Evolutionary conservation across 2,329 filamentous ascomycete species (phyloP), one percentile per base, ranked within the genome.

Genomic region (Phialophora verrucosa): DNA sequence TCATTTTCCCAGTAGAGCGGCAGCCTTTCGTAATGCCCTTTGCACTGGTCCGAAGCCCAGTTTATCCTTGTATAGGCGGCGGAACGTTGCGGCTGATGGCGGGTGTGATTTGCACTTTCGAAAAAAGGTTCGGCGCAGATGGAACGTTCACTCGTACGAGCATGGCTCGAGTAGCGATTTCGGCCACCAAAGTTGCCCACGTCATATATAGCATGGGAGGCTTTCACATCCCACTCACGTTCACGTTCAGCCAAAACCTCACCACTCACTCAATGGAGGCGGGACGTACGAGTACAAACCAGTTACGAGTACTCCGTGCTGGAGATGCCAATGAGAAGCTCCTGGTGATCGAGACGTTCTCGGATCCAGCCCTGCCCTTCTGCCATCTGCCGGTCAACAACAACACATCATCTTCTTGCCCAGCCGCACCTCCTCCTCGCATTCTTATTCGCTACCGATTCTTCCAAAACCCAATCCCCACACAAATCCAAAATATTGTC

Each of bases 401-500:
- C 49, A 25, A 35, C 32, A 35, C 32, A 35, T 35, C 49, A 4
- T 44, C 17, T 44, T 44, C 17, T 20, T 8, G 25, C 49, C 49
- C 23, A 51, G 20, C 38, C 12, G 55, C 29, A 49, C 32, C 49
- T 20, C 53, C n/a, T 38, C 20, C 31, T n/a, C 11, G 12, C 35
- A 29, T 32, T 32, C 49, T 42, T 31, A 29, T 42, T 29, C 32
- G 42, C 53, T 44, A 27, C 53, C 27, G 50, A 23, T 17, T 32
- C 60, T 29, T 44, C 25, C 25, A 49, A 20, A 62, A 49, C 49
- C 49, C 60, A 32, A 7, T 50, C 60, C 60, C 51, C 60, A 56
- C 59, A 62, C 59, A 44, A 44, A 62, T 25, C 20, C 23, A 49
- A 51, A 51, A 61, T 32, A 47, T 55, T 55, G 53, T 55, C 66